Percentiles rank a stretch among this genome's conserved stretches.
Evolutionary conservation across 2,329 filamentous ascomycete species (phyloP).

Genomic region (Didymella arachidicola): DNA sequence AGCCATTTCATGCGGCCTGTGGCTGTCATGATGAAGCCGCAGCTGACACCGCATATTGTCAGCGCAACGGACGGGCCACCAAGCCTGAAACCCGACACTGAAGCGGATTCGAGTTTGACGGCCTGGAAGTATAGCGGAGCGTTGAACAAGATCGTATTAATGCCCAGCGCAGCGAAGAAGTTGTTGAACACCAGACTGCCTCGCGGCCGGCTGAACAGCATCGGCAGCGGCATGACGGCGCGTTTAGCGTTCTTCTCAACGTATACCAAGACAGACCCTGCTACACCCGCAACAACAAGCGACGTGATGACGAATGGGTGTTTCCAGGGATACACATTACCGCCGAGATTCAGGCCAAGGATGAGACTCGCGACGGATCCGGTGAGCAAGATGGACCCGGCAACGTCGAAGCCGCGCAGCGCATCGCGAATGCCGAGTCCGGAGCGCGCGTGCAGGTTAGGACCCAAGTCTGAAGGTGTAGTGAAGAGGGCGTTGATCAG

Average conservation of each 20-base stretch:
- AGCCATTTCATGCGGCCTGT: slow-evolving; percentile 55
- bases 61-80: slow-evolving; percentile 66
- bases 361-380: slow-evolving; percentile 58
- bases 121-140: slow-evolving; percentile 72
- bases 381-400: slow-evolving; percentile 58
- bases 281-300: slow-evolving; percentile 52
- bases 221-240: slow-evolving; percentile 59
- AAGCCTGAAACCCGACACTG: slow-evolving; percentile 75
- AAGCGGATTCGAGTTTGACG: slow-evolving; percentile 65
- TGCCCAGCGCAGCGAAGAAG: slow-evolving; percentile 59
- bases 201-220: slow-evolving; percentile 57
- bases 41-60: slow-evolving; percentile 52
- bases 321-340: slow-evolving; percentile 60
- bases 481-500: slow-evolving; percentile 54
- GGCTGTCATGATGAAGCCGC: slow-evolving; percentile 55
- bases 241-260: slow-evolving; percentile 51
- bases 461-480: slow-evolving; percentile 56
- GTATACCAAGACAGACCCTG: slow-evolving; percentile 52
- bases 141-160: slow-evolving; percentile 70
- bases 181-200: slow-evolving; percentile 61
- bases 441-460: slow-evolving; percentile 53
- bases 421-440: slow-evolving; percentile 53
- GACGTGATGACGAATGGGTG: slow-evolving; percentile 60
- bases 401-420: slow-evolving; percentile 59
- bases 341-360: slow-evolving; percentile 61